Conservation (phyloP, 2,329 filamentous ascomycete species). For the Xylariaceae sp. region DNA sequence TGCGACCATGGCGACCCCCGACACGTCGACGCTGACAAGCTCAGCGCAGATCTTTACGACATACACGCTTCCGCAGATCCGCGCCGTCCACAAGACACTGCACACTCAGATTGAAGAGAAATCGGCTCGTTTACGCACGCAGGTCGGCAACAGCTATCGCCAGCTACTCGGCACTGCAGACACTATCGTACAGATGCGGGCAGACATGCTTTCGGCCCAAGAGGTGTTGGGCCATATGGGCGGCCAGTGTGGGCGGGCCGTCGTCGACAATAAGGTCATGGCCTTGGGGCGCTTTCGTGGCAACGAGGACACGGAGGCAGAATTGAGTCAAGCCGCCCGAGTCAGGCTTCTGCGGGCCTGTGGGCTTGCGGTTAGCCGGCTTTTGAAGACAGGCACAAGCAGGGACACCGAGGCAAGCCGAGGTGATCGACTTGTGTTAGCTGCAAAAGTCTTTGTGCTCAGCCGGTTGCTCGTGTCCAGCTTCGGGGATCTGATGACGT, state of each 20-base stretch:
- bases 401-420: constrained; percentile 26
- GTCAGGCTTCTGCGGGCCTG: constrained; percentile 51
- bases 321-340: constrained; percentile 38
- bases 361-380: constrained; percentile 44
- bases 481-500: constrained; percentile 48
- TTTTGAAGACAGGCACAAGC: constrained; percentile 42
- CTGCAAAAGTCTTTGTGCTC: constrained; percentile 70
- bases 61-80: constrained; percentile 60
- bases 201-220: constrained; percentile 71
- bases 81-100: constrained; percentile 57
- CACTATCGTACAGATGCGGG: constrained; percentile 86
- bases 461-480: constrained; percentile 71
- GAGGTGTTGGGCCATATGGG: constrained; percentile 67
- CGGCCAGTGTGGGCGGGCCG: constrained; percentile 67
- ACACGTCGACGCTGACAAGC: constrained; percentile 46
- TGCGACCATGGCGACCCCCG: constrained; percentile 36
- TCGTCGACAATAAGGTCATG: constrained; percentile 61
- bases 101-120: constrained; percentile 60
- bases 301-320: constrained; percentile 24
- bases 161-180: constrained; percentile 89
- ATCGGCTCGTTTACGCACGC: constrained; percentile 56
- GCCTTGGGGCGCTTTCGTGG: constrained; percentile 50
- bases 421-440: constrained; percentile 52
- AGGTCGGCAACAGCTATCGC: constrained; percentile 70
- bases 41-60: constrained; percentile 53